Evolutionary conservation across 2,329 filamentous ascomycete genomes (phyloP).

Genomic region (Fusarium napiforme): DNA sequence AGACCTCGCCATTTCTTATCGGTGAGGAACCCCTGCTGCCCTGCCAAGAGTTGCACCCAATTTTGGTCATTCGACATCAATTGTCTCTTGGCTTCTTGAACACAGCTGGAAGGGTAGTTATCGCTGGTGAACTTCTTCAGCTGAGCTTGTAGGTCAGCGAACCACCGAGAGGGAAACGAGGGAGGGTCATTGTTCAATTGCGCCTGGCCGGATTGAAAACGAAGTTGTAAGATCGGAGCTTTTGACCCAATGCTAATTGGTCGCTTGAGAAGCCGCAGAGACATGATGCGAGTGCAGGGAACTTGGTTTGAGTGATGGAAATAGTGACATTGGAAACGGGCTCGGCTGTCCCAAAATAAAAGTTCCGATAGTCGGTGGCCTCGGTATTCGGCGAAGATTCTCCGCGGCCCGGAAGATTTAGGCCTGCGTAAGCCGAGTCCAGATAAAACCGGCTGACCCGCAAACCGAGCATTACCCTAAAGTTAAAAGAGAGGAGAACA

Average conservation of each 20-base stretch:
- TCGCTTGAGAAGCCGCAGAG: not conserved
- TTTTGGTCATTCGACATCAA: not conserved
- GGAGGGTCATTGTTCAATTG: not conserved
- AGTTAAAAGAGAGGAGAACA: not conserved
- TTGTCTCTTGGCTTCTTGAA: not conserved
- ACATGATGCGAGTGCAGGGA: not conserved
- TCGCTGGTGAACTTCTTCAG: not conserved
- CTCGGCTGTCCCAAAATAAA: not conserved
- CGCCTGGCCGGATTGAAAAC: not conserved
- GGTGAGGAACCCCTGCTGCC: conserved; percentile 16
- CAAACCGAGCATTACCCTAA: not conserved
- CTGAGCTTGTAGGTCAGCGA: conserved; percentile 19
- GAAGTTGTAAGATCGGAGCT: not conserved
- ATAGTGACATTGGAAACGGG: not conserved
- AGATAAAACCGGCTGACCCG: not conserved
- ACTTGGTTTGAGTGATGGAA: not conserved
- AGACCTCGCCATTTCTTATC: conserved; percentile 25
- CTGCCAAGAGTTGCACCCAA: conserved; percentile 25
- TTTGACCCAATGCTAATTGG: not conserved
- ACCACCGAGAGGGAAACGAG: conserved; percentile 22
- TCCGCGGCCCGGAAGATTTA: not conserved
- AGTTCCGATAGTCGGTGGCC: not conserved
- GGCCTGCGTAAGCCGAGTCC: not conserved
- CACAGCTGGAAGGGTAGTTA: not conserved
- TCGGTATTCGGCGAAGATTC: not conserved